Base-by-base conservation (phyloP, 2,329 filamentous ascomycete genomes). In the Coccinonectria pachysandricola region DNA sequence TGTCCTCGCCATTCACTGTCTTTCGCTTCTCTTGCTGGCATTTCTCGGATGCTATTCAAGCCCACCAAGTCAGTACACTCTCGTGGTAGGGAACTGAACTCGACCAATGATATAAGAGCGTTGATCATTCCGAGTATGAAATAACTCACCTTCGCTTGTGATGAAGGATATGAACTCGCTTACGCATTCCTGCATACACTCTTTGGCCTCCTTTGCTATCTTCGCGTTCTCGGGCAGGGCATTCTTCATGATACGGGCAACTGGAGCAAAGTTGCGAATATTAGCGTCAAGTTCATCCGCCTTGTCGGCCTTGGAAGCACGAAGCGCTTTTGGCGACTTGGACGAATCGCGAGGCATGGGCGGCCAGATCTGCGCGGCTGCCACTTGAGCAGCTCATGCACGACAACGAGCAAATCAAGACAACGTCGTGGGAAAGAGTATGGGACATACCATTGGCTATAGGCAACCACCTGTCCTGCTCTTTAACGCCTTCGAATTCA, bases 81-180 rank as follows among this genome's bases (percentile, higher is more conserved):
- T 10, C 41, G 30, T 28, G 39, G 21, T 33, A 19, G 24, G 31
- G 31, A 39, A 36, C 35, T 37, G 36, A 30, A 20, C 30, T 39
- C 31, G 21, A 26, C 23, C n/a, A n/a, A n/a, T n/a, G n/a, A n/a
- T n/a, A n/a, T n/a, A n/a, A n/a, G n/a, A n/a, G n/a, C n/a, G n/a
- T n/a, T n/a, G n/a, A n/a, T n/a, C n/a, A n/a, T n/a, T 24, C 22
- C n/a, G 14, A 23, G 21, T 24, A 28, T 30, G 18, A 22, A 31
- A 18, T 12, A 26, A 64, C 80, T 52, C 57, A 94, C 91, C 91
- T 71, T 98, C 91, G 57, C 88, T 96, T 18, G 91, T 98, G 53
- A 98, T 96, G 68, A 98, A 98, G 6, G 85, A 94, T 65, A 98
- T 98, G 59, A 98, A 98, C 62, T 98, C 91, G 75, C 87, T 95